Base-by-base conservation (phyloP, 371 early-diverging fungal genomes). In the Mortierella sp. region DNA sequence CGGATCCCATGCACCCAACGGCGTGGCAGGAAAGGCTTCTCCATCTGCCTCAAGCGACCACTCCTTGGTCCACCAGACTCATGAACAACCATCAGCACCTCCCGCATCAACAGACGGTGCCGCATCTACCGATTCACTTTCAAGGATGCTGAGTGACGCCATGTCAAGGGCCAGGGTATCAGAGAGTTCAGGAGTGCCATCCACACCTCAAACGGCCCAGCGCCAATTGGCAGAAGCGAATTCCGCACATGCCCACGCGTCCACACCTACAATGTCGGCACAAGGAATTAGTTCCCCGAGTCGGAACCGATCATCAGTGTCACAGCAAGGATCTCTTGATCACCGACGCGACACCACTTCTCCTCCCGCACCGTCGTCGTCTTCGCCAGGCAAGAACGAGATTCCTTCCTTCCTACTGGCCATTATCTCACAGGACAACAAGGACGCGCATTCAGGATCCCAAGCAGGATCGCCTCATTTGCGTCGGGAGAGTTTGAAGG, bases 121-220 rank as follows among this genome's bases (percentile, higher is more conserved):
- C 1, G 21, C 76, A 32, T 7, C 70, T 2, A 41, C 54, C 29
- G 86, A 85, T 49, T 80, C 86, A 32, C 71, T 85, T 4, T 77
- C 80, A 27, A 74, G 58, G 46, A 85, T 85, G 86, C 27, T 85
- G 46, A 82, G 58, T 35, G 82, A 78, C 0, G 86, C 86, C 70
- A 85, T 85, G 86, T 79, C 79, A 4, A 74, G 43, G 43, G 86
- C 77, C 32, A 79, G 82, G 43, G 86, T 85, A 2, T 85, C 86
- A 6, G 86, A 85, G 73, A 75, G 75, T 12, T 85, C 86, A 56
- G 86, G 86, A 54, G 68, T 70, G 5, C 84, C 84, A 29, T 70
- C 71, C 1, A 43, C 75, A 70, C 58, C 82, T 14, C 81, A 76
- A 6, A 51, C 76, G 32, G 49, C 71, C 32, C 77, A 77, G 29